These are phyloP conservation scores for Leptodermis oblonga DNA, from an alignment of 257 asterid species.

Conservation along the genomic window DNA sequence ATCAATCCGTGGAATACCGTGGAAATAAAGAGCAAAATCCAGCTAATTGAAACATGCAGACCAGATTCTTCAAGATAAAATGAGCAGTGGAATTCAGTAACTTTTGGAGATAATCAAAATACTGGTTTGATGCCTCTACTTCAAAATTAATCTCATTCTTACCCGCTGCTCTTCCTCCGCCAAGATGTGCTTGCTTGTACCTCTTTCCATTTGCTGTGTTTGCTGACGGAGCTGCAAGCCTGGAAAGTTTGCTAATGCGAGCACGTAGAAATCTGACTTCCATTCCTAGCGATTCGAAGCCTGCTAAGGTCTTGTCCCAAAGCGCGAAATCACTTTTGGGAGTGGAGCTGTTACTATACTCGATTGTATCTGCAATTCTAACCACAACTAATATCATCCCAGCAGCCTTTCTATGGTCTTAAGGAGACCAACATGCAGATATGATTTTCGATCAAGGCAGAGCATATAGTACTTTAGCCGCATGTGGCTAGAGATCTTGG, in stretches of 20 bases:
- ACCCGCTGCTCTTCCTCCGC: slow-evolving; percentile 8
- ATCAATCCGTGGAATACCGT: too few species aligned
- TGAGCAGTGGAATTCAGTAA: background rate
- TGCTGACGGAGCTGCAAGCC: background rate
- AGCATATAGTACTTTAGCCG: slow-evolving; percentile 1
- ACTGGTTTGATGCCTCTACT: background rate
- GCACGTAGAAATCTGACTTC: slow-evolving; percentile 11
- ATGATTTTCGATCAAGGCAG: background rate
- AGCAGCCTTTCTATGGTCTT: background rate
- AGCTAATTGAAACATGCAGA: background rate
- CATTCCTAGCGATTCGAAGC: slow-evolving; percentile 1
- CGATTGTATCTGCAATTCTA: slow-evolving; percentile 5
- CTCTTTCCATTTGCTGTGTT: background rate
- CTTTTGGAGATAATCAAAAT: background rate
- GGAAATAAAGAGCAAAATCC: too few species aligned
- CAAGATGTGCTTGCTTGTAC: slow-evolving; percentile 7
- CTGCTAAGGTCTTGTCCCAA: slow-evolving; percentile 11
- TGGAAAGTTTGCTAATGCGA: background rate
- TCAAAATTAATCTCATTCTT: background rate
- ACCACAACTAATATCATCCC: background rate
- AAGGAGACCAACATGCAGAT: slow-evolving; percentile 8
- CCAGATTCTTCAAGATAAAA: too few species aligned
- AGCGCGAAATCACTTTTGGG: background rate
- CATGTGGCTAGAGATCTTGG: background rate
- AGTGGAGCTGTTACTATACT: background rate